A percentile compares a stretch with the other conserved stretches of the same genome.
phyloP scores from a whole-genome alignment of 2,329 filamentous ascomycete species.

The Hyphodiscus sp. region DNA sequence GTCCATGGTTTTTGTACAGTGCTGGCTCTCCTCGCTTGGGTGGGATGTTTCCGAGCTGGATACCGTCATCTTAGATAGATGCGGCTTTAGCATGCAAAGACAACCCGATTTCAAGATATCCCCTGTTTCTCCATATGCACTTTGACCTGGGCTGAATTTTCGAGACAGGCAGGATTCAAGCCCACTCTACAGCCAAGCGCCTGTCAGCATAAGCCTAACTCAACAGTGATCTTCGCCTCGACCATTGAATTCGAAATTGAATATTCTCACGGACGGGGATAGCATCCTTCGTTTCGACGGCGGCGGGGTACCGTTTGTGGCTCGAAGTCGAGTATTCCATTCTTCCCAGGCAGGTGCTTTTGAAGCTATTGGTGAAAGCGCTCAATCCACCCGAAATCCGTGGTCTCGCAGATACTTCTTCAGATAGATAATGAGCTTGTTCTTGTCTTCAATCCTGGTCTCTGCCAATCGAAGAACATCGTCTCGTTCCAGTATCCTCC shows the following conservation, averaged over 20 bases:
- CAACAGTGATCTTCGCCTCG: neutral
- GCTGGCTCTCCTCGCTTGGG: neutral
- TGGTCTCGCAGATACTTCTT: constrained; percentile 12
- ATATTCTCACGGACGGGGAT: neutral
- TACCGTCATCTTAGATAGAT: neutral
- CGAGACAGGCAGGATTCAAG: neutral
- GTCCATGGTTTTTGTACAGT: neutral
- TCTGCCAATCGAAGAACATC: constrained; percentile 8
- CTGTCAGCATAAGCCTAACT: neutral
- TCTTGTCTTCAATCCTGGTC: constrained; percentile 14
- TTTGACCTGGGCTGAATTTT: neutral
- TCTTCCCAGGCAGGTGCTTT: neutral
- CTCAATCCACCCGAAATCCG: constrained; percentile 17
- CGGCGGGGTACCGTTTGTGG: neutral
- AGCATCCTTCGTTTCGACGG: neutral
- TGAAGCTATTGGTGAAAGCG: neutral
- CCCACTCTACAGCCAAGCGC: neutral
- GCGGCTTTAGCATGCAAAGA: neutral
- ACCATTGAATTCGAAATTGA: neutral
- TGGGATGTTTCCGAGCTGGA: neutral
- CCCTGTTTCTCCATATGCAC: neutral
- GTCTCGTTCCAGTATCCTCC: constrained; percentile 13
- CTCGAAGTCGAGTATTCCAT: neutral
- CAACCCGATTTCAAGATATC: neutral
- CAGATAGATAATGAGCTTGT: constrained; percentile 15